phyloP scores from a whole-genome alignment of 768 basidiomycete genomes.

The Lactarius vividus region DNA sequence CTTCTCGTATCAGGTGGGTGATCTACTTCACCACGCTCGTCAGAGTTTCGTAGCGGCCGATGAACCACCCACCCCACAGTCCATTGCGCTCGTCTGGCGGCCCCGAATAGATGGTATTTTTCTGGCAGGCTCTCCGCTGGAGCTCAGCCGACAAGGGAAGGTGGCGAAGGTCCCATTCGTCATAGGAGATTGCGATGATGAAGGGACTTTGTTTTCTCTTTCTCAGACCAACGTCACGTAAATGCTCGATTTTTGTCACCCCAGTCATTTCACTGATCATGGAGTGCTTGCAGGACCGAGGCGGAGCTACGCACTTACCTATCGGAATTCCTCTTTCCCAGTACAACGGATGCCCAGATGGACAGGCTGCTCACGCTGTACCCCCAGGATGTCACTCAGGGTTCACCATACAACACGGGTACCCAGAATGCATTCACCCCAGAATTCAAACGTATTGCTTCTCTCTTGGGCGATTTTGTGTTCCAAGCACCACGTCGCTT shows the following conservation, averaged over 20 bases:
- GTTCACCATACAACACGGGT: slow-evolving; percentile 34
- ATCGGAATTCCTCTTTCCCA: slow-evolving; percentile 4
- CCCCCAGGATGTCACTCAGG: slow-evolving; percentile 26
- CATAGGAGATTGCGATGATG: slow-evolving; percentile 34
- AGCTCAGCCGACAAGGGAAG: slow-evolving; percentile 36
- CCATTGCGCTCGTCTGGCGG: slow-evolving; percentile 36
- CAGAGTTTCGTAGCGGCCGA: background rate
- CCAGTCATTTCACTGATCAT: background rate
- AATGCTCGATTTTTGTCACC: background rate
- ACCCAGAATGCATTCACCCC: slow-evolving; percentile 31
- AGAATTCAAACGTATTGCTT: slow-evolving; percentile 42
- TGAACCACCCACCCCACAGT: slow-evolving; percentile 5
- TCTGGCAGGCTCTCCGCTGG: slow-evolving; percentile 35
- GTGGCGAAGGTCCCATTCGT: slow-evolving; percentile 33
- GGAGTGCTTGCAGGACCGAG: slow-evolving; percentile 21
- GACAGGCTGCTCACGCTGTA: slow-evolving; percentile 18
- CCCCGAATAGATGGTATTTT: slow-evolving; percentile 43
- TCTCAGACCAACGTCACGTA: slow-evolving; percentile 32
- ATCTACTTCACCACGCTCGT: background rate
- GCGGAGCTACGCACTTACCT: slow-evolving; percentile 22
- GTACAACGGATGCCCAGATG: slow-evolving; percentile 16
- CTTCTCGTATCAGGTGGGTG: slow-evolving; percentile 34
- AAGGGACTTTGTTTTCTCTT: slow-evolving; percentile 30
- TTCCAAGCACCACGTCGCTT: slow-evolving; percentile 39
- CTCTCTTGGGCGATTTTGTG: slow-evolving; percentile 38